phyloP scores from a whole-genome alignment of 768 basidiomycete genomes.

The Cystobasidium ongulense region DNA sequence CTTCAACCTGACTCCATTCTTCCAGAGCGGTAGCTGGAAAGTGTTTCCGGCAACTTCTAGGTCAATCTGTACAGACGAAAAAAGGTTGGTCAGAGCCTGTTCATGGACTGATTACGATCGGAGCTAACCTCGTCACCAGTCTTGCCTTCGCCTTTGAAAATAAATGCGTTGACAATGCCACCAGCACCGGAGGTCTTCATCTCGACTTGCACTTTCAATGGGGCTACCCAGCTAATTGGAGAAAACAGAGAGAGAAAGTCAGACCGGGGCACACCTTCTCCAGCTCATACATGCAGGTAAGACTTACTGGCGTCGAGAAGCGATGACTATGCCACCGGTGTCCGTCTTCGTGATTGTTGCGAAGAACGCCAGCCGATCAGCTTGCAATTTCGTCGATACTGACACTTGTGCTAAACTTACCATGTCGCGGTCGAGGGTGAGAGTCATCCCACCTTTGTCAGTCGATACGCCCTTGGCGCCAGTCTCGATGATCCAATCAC shows the following conservation, averaged over 20 bases:
- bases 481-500: neutral
- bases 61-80: conserved; percentile 1
- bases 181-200: conserved; percentile 11
- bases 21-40: conserved; percentile 23
- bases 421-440: conserved; percentile 4
- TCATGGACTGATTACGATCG: neutral
- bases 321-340: conserved; percentile 13
- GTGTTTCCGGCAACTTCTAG: neutral
- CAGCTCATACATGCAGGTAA: too few species aligned
- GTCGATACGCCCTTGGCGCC: neutral
- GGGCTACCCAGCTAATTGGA: conserved; percentile 5
- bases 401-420: too few species aligned
- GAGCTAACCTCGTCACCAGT: conserved; percentile 17
- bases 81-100: neutral
- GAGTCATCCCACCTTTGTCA: neutral
- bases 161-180: conserved; percentile 26
- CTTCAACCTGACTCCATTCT: neutral
- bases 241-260: neutral
- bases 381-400: too few species aligned
- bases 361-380: too few species aligned
- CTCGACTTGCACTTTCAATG: conserved; percentile 10
- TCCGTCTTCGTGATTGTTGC: too few species aligned
- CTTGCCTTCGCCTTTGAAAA: neutral
- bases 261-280: too few species aligned
- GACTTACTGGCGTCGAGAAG: neutral